Conservation (phyloP, 2,329 filamentous ascomycete genomes). For the Exophiala oligosperma region DNA sequence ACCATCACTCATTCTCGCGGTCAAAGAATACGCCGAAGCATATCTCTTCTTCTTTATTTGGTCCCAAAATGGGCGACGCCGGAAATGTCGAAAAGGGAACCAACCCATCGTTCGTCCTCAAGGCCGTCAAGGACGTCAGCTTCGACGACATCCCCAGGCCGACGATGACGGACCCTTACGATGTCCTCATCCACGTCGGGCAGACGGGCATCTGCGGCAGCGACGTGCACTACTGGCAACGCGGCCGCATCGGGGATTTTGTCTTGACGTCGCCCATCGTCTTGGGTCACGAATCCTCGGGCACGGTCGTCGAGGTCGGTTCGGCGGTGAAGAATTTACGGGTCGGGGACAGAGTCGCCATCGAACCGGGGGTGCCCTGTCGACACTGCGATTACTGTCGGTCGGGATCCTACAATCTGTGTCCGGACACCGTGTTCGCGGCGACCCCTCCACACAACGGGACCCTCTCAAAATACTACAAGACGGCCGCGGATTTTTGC, state of each 20-base stretch:
- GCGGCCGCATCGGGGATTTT: conserved; percentile 51
- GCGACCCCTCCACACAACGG: conserved; percentile 53
- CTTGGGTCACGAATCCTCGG: conserved; percentile 49
- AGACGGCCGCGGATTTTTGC: conserved; percentile 48
- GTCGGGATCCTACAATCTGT: conserved; percentile 43
- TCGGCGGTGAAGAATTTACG: conserved; percentile 41
- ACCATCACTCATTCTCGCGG: too few species aligned
- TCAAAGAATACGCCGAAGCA: too few species aligned
- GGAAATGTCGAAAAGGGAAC: too few species aligned
- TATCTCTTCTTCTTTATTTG: too few species aligned
- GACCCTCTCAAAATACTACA: conserved; percentile 52
- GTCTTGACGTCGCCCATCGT: conserved; percentile 41
- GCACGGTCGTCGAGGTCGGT: conserved; percentile 40
- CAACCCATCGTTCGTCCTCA: conserved; percentile 52
- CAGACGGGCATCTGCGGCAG: conserved; percentile 52
- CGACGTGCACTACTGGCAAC: conserved; percentile 45
- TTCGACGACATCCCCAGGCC: conserved; percentile 49
- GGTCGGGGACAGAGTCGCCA: conserved; percentile 48
- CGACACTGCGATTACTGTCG: conserved; percentile 46
- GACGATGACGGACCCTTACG: conserved; percentile 36
- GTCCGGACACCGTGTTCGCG: conserved; percentile 49
- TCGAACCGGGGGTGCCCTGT: conserved; percentile 52
- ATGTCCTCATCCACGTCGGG: conserved; percentile 48
- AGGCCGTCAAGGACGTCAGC: conserved; percentile 44
- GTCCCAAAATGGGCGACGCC: too few species aligned